Percentiles rank a stretch among this genome's conserved stretches.
phyloP scores from a whole-genome alignment of 176 grass and related monocot species.

The Oryza officinalis region DNA sequence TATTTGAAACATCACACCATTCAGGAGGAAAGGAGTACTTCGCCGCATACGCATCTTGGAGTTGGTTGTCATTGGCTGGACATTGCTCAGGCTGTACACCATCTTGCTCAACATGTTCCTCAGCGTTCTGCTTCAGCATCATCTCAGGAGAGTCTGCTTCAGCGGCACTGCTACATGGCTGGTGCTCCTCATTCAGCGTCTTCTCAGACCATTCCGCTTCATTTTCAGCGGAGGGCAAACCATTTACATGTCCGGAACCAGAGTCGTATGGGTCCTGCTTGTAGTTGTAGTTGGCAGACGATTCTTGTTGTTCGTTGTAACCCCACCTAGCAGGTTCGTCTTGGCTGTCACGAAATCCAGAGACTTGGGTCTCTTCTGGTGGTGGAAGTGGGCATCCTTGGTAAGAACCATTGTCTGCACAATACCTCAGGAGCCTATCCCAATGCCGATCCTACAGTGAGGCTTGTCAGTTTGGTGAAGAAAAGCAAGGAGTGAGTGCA shows the following conservation, averaged over 20 bases:
- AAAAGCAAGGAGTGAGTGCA: slow-evolving; percentile 23
- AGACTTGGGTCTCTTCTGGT: slow-evolving; percentile 34
- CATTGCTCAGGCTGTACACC: not conserved
- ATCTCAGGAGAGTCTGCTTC: slow-evolving; percentile 25
- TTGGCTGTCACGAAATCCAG: slow-evolving; percentile 22
- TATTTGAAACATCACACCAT: slow-evolving; percentile 55
- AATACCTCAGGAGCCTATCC: slow-evolving; percentile 85
- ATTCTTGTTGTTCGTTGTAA: slow-evolving; percentile 35
- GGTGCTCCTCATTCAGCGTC: slow-evolving; percentile 27
- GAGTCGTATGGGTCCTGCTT: slow-evolving; percentile 30
- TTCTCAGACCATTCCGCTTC: slow-evolving; percentile 24
- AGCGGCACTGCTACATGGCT: not conserved
- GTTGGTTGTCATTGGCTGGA: not conserved
- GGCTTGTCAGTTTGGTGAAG: slow-evolving; percentile 11
- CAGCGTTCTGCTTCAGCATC: not conserved
- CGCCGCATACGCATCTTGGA: not conserved
- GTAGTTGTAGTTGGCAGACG: not conserved
- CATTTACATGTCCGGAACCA: not conserved
- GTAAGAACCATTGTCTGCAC: slow-evolving; percentile 82
- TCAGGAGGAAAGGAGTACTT: slow-evolving; percentile 44
- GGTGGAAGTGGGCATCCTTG: slow-evolving; percentile 77
- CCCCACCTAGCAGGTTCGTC: slow-evolving; percentile 28
- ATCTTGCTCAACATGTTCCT: slow-evolving; percentile 25
- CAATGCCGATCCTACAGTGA: slow-evolving; percentile 71
- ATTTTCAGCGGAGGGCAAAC: slow-evolving; percentile 10